These are phyloP conservation scores for Alternaria gansuensis DNA, from an alignment of 2,329 filamentous ascomycete species.

Conservation along the genomic window DNA sequence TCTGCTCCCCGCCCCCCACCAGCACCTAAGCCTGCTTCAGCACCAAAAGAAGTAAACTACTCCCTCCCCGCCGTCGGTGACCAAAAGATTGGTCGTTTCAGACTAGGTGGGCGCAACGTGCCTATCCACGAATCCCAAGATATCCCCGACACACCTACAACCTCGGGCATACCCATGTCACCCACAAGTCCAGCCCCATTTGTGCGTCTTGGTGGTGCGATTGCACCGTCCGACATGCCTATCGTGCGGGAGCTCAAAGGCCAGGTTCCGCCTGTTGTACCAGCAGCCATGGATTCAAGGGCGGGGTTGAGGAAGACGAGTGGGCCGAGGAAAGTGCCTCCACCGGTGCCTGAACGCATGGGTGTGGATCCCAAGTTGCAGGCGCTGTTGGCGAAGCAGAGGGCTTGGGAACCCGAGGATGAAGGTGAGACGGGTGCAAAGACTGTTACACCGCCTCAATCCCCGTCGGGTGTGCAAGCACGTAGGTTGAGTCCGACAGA, in stretches of 20 bases:
- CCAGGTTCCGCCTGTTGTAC: conserved; percentile 9
- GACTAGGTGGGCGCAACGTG: conserved; percentile 31
- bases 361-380: conserved; percentile 19
- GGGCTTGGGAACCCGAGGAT: conserved; percentile 20
- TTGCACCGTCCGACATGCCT: conserved; percentile 17
- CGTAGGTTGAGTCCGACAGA: conserved; percentile 14
- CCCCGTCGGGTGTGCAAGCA: conserved; percentile 16
- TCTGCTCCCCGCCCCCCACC: conserved; percentile 20
- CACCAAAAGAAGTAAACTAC: conserved; percentile 26
- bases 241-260: conserved; percentile 20
- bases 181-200: conserved; percentile 21
- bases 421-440: conserved; percentile 3
- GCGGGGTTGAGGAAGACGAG: conserved; percentile 8
- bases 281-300: conserved; percentile 9
- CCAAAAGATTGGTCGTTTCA: conserved; percentile 34
- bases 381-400: conserved; percentile 24
- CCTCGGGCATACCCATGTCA: conserved; percentile 14
- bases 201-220: conserved; percentile 2
- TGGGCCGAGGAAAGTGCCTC: conserved; percentile 5
- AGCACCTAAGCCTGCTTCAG: conserved; percentile 10
- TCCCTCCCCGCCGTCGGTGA: conserved; percentile 27
- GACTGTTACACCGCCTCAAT: conserved; percentile 20
- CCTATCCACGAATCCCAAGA: conserved; percentile 40
- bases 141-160: conserved; percentile 16
- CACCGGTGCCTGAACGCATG: conserved; percentile 12